A percentile compares a stretch with the other conserved stretches of the same genome.
Conservation (phyloP, 805 yeast genomes). For the Tetrapisispora taiwanensis region DNA sequence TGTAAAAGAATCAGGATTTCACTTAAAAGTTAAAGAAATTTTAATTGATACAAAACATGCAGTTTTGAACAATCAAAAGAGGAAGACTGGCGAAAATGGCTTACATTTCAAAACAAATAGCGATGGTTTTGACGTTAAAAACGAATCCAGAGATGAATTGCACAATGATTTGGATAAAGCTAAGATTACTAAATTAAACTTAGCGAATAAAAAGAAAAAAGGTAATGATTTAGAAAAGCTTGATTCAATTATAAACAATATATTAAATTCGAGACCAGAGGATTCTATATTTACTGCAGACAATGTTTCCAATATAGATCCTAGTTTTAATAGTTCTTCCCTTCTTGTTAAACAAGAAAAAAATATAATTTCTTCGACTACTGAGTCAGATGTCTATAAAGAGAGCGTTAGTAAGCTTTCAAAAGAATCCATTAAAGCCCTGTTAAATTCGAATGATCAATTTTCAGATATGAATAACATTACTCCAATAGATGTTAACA, state of each 20-base stretch:
- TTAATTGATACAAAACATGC: conserved; percentile 5
- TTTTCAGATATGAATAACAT: neutral
- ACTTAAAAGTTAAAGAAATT: conserved; percentile 16
- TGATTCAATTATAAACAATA: neutral
- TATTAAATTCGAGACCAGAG: neutral
- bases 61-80: neutral
- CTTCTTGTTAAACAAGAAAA: too few relatives aligned
- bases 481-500: neutral
- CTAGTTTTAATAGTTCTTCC: too few relatives aligned
- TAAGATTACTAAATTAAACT: neutral
- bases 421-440: neutral
- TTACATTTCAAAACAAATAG: too few relatives aligned
- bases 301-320: too few relatives aligned
- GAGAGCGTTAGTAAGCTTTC: neutral
- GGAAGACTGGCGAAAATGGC: too few relatives aligned
- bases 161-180: neutral
- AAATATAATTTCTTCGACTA: too few relatives aligned
- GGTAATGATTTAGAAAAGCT: neutral
- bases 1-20: conserved; percentile 22
- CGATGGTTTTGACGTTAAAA: too few relatives aligned
- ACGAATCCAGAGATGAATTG: neutral
- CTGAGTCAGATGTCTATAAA: too few relatives aligned
- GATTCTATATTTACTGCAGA: neutral
- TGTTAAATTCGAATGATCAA: neutral
- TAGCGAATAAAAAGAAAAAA: neutral